A percentile compares a stretch with the other conserved stretches of the same genome.
Evolutionary conservation across 495 filamentous ascomycete species (phyloP).

Genomic region (Oidiodendron maius): DNA sequence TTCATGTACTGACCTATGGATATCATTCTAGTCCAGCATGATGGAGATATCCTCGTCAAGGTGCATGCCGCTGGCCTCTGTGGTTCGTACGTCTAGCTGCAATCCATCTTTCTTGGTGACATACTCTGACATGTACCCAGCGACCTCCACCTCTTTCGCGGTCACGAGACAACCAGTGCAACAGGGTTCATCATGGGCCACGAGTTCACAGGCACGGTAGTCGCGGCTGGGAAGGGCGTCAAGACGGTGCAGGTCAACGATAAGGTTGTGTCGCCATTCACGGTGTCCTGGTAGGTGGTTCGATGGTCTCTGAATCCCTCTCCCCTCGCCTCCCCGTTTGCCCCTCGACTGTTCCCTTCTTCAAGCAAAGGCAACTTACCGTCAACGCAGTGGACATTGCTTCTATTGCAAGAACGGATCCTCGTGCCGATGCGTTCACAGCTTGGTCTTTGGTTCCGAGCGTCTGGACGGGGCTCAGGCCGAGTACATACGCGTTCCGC

Average conservation of each 20-base stretch:
- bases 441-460: slow-evolving; percentile 63
- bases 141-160: slow-evolving; percentile 66
- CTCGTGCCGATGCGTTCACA: slow-evolving; percentile 74
- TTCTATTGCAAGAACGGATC: slow-evolving; percentile 82
- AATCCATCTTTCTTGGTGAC: no score
- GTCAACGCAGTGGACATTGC: slow-evolving; percentile 57
- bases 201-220: slow-evolving; percentile 74
- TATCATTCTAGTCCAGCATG: no score
- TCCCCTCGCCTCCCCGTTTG: no score
- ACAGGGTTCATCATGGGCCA: slow-evolving; percentile 61
- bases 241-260: slow-evolving; percentile 68
- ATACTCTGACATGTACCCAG: no score
- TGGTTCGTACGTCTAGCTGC: no score
- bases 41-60: no score
- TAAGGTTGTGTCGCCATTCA: slow-evolving; percentile 74
- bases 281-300: slow-evolving; percentile 59
- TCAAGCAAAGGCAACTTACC: no score
- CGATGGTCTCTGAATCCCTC: no score
- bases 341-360: no score
- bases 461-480: slow-evolving; percentile 80
- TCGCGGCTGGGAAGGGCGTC: slow-evolving; percentile 59
- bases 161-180: slow-evolving; percentile 59
- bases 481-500: slow-evolving; percentile 81
- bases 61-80: no score
- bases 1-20: no score